Percentiles rank a stretch among this genome's conserved stretches.
Conservation (phyloP, 2,329 filamentous ascomycete species). For the Fragosphaeria purpurea region DNA sequence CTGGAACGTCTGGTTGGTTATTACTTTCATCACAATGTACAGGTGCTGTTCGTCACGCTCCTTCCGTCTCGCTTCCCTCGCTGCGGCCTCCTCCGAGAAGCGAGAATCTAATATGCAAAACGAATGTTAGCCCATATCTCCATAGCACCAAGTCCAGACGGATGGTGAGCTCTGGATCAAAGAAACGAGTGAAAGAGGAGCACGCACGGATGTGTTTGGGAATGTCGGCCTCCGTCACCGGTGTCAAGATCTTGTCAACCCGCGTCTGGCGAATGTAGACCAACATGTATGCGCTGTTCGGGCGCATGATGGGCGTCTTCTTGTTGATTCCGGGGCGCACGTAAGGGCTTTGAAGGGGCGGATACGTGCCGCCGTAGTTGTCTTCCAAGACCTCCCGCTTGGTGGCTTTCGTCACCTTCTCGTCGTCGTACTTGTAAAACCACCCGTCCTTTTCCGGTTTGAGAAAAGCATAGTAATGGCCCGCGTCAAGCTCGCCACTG, state of each 20-base stretch:
- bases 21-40: slow-evolving; percentile 75
- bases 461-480: slow-evolving; percentile 95
- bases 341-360: slow-evolving; percentile 30
- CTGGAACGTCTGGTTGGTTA: slow-evolving; percentile 73
- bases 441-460: slow-evolving; percentile 87
- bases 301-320: slow-evolving; percentile 49
- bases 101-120: slow-evolving; percentile 44
- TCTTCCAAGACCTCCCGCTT: slow-evolving; percentile 88
- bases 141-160: too few species aligned
- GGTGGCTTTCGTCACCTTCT: slow-evolving; percentile 90
- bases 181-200: neutral
- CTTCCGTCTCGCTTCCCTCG: slow-evolving; percentile 66
- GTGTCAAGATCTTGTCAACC: slow-evolving; percentile 71
- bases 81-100: slow-evolving; percentile 71
- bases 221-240: slow-evolving; percentile 66
- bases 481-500: slow-evolving; percentile 91
- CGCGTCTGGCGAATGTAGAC: slow-evolving; percentile 88
- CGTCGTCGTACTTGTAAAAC: slow-evolving; percentile 97
- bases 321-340: slow-evolving; percentile 40
- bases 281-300: slow-evolving; percentile 94
- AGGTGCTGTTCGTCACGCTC: slow-evolving; percentile 92
- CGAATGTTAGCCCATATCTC: too few species aligned
- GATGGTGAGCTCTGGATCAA: too few species aligned
- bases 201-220: slow-evolving; percentile 67
- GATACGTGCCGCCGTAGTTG: slow-evolving; percentile 88